These are phyloP conservation scores for Clavispora carvajalis DNA, from an alignment of 805 yeast species.

Conservation along the genomic window DNA sequence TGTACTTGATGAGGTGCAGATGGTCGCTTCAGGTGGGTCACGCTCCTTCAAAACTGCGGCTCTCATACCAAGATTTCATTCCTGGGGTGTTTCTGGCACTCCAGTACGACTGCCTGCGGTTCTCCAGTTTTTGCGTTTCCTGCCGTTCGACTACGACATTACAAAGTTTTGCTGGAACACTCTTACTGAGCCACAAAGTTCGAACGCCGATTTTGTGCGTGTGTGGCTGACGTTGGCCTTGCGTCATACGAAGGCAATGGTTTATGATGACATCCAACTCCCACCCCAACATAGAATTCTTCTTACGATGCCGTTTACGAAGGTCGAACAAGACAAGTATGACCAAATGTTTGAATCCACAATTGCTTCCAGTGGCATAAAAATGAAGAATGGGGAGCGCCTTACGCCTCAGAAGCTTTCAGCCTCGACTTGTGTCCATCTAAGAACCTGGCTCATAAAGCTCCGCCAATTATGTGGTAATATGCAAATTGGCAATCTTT, in stretches of 20 bases:
- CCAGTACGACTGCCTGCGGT: conserved; percentile 75
- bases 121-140: conserved; percentile 56
- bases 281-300: conserved; percentile 76
- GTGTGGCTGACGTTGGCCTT: conserved; percentile 55
- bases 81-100: conserved; percentile 98
- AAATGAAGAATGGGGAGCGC: conserved; percentile 47
- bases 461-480: conserved; percentile 82
- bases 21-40: conserved; percentile 70
- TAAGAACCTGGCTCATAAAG: conserved; percentile 65
- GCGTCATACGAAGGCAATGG: conserved; percentile 83
- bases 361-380: conserved; percentile 49
- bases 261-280: conserved; percentile 64
- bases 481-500: conserved; percentile 46
- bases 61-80: conserved; percentile 75
- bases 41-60: conserved; percentile 78
- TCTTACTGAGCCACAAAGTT: conserved; percentile 10
- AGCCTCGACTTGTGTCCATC: conserved; percentile 32
- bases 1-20: conserved; percentile 89
- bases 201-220: conserved; percentile 26
- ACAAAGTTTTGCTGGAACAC: conserved; percentile 38
- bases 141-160: conserved; percentile 55
- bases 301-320: conserved; percentile 68
- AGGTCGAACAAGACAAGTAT: conserved; percentile 83
- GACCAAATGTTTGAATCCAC: conserved; percentile 59
- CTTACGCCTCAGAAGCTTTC: conserved; percentile 47